Percentiles rank a stretch among this genome's conserved stretches.
These are phyloP conservation scores for Voacanga thouarsii DNA, from an alignment of 257 asterid species.

Conservation along the genomic window DNA sequence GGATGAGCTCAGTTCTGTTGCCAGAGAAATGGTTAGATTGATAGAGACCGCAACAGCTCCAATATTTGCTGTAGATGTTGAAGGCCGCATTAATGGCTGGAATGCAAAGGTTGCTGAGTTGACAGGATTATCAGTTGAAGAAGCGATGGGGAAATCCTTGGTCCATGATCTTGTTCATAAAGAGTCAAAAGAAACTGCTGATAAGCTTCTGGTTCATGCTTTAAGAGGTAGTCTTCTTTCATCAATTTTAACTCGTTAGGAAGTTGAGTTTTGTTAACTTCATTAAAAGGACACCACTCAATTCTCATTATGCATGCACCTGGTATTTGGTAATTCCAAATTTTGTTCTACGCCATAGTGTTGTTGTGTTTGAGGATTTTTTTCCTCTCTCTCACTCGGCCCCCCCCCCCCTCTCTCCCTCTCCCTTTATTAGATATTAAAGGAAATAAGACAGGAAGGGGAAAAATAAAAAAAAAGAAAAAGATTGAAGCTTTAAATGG, in stretches of 20 bases:
- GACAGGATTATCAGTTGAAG: slow-evolving; percentile 50
- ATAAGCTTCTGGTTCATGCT: slow-evolving; percentile 56
- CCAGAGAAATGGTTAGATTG: slow-evolving; percentile 66
- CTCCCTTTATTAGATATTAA: too few species aligned
- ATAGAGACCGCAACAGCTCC: slow-evolving; percentile 77
- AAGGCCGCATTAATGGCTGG: slow-evolving; percentile 60
- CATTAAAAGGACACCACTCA: too few species aligned
- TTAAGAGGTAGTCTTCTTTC: slow-evolving; percentile 51
- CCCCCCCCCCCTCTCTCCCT: too few species aligned
- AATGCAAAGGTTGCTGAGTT: slow-evolving; percentile 58
- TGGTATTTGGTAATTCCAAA: not conserved
- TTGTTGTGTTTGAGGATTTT: not conserved
- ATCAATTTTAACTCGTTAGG: not conserved
- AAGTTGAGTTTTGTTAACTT: not conserved
- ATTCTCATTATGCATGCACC: not conserved
- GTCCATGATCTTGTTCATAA: slow-evolving; percentile 58
- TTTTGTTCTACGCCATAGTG: too few species aligned
- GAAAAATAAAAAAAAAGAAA: not conserved
- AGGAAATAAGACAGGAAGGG: not conserved
- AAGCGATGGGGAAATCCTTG: slow-evolving; percentile 62
- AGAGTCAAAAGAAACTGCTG: slow-evolving; percentile 58
- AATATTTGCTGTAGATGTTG: slow-evolving; percentile 55
- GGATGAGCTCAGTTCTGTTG: slow-evolving; percentile 61
- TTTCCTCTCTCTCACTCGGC: not conserved
- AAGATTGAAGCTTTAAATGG: not conserved